A percentile compares a stretch with the other conserved stretches of the same genome.
phyloP scores from a whole-genome alignment of 2,329 filamentous ascomycete genomes.

The Reticulascus tulasneorum region DNA sequence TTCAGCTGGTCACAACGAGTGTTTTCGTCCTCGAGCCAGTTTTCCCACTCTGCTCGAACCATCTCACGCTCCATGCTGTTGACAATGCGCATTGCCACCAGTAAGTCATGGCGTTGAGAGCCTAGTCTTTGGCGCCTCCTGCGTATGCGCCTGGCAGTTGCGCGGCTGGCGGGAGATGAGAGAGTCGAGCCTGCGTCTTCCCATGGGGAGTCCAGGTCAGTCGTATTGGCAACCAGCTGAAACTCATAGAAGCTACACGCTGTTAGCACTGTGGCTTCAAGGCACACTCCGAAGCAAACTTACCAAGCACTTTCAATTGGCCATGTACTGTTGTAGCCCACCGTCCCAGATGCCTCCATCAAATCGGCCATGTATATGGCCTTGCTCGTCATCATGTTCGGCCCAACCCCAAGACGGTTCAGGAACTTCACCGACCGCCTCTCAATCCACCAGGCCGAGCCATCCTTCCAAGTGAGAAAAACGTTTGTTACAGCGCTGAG shows the following conservation, averaged over 20 bases:
- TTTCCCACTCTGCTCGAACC: slow-evolving; percentile 84
- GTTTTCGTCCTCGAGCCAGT: slow-evolving; percentile 81
- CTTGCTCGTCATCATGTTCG: slow-evolving; percentile 77
- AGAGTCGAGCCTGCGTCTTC: slow-evolving; percentile 47
- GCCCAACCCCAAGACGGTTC: slow-evolving; percentile 72
- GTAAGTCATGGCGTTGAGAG: slow-evolving; percentile 79
- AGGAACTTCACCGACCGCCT: slow-evolving; percentile 77
- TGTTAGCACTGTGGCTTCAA: background rate
- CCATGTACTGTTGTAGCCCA: slow-evolving; percentile 26
- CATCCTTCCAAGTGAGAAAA: slow-evolving; percentile 69
- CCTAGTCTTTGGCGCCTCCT: slow-evolving; percentile 81
- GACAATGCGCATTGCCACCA: slow-evolving; percentile 86
- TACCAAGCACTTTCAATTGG: slow-evolving; percentile 49
- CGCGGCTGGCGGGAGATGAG: slow-evolving; percentile 43
- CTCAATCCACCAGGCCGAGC: slow-evolving; percentile 80
- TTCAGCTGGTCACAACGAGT: slow-evolving; percentile 65
- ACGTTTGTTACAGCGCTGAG: slow-evolving; percentile 70
- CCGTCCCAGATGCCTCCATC: slow-evolving; percentile 53
- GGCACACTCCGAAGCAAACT: slow-evolving; percentile 12
- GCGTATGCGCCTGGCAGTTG: slow-evolving; percentile 63
- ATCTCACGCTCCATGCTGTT: slow-evolving; percentile 87
- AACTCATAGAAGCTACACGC: slow-evolving; percentile 56
- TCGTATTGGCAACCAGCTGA: slow-evolving; percentile 52
- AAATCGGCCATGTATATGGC: slow-evolving; percentile 81
- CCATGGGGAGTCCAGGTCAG: slow-evolving; percentile 54